Percentiles rank a stretch among this genome's conserved stretches.
phyloP scores from a whole-genome alignment of 164 flowering plant genomes.

The Cinnamomum micranthum region DNA sequence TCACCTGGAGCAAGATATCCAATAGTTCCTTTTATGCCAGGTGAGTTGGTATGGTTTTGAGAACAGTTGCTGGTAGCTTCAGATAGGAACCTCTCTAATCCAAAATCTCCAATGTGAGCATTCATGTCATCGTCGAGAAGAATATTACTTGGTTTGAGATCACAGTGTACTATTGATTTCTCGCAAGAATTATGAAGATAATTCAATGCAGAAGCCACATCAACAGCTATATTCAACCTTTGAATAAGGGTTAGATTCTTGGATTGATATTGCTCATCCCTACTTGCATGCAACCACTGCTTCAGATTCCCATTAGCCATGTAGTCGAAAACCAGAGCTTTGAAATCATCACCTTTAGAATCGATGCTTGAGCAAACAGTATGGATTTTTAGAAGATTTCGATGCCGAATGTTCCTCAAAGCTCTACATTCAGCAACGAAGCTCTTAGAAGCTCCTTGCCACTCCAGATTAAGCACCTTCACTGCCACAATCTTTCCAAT shows the following conservation, averaged over 20 bases:
- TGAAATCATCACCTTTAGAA: constrained; percentile 27
- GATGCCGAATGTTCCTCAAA: constrained; percentile 26
- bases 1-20: constrained; percentile 46
- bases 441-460: constrained; percentile 23
- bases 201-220: constrained; percentile 29
- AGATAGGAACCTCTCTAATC: constrained; percentile 24
- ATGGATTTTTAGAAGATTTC: constrained; percentile 31
- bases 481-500: constrained; percentile 24
- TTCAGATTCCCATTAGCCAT: constrained; percentile 38
- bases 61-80: not conserved
- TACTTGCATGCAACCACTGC: constrained; percentile 25
- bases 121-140: constrained; percentile 30
- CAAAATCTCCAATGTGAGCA: constrained; percentile 35
- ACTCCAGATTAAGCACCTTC: constrained; percentile 32
- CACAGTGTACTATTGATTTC: constrained; percentile 28
- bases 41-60: constrained; percentile 14
- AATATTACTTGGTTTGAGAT: constrained; percentile 32
- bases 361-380: constrained; percentile 29
- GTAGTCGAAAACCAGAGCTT: constrained; percentile 28
- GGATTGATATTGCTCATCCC: not conserved
- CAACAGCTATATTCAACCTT: constrained; percentile 27
- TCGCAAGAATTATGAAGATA: constrained; percentile 29
- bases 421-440: constrained; percentile 31
- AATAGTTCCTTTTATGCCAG: constrained; percentile 26
- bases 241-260: constrained; percentile 17